Percentiles rank a stretch among this genome's conserved stretches.
Evolutionary conservation across 2,329 filamentous ascomycete genomes (phyloP).

Genomic region (Colletotrichum sp.): DNA sequence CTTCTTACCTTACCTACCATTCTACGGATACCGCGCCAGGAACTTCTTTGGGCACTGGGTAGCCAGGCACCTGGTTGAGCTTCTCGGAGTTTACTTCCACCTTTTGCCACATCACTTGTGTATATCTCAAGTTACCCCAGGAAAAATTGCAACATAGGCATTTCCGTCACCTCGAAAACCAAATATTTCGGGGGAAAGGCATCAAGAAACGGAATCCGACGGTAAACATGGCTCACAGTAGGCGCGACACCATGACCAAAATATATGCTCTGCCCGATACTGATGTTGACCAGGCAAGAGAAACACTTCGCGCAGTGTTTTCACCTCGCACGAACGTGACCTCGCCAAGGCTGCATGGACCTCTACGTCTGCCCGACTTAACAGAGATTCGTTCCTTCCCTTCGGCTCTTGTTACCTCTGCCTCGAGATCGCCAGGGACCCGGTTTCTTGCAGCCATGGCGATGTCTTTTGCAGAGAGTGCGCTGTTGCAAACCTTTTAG

Average conservation of each 20-base stretch:
- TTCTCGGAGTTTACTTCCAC: neutral
- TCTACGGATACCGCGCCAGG: neutral
- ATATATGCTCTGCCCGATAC: neutral
- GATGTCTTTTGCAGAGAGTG: conserved; percentile 97
- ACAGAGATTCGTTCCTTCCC: conserved; percentile 88
- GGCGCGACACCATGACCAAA: conserved; percentile 19
- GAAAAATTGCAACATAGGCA: neutral
- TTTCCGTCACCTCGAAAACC: neutral
- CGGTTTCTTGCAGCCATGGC: conserved; percentile 82
- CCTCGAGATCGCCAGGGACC: conserved; percentile 78
- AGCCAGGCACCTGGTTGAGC: neutral
- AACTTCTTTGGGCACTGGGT: neutral
- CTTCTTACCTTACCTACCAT: no score
- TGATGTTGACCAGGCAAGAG: conserved; percentile 66
- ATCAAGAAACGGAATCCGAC: neutral
- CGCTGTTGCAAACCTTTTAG: conserved; percentile 86
- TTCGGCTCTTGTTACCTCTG: conserved; percentile 91
- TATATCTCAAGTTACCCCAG: neutral
- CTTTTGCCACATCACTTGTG: neutral
- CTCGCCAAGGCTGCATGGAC: conserved; percentile 85
- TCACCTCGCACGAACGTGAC: conserved; percentile 88
- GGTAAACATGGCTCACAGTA: conserved; percentile 56
- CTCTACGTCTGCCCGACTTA: conserved; percentile 80
- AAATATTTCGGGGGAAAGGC: neutral
- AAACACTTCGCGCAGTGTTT: conserved; percentile 91